phyloP scores from a whole-genome alignment of 2,329 filamentous ascomycete genomes.

The Exophiala calicioides region DNA sequence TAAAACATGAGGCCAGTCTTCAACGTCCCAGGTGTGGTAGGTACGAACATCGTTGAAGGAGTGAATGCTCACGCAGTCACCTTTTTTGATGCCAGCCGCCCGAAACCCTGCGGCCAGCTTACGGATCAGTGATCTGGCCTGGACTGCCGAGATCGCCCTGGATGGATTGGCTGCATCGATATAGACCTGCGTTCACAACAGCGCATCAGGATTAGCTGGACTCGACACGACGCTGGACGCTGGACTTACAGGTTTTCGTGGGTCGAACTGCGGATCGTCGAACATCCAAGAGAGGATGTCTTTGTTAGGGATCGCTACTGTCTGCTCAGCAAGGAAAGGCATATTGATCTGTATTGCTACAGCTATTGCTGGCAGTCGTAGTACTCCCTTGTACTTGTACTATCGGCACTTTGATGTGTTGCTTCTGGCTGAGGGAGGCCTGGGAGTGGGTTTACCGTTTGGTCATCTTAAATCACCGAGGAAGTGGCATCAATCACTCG shows the following conservation, averaged over 20 bases:
- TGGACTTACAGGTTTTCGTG: conserved; percentile 48
- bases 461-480: too few species aligned
- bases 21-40: too few species aligned
- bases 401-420: too few species aligned
- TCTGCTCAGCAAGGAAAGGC: conserved; percentile 22
- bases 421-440: too few species aligned
- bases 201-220: background rate
- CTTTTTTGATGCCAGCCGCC: conserved; percentile 36
- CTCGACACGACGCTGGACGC: background rate
- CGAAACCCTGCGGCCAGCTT: conserved; percentile 54
- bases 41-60: conserved; percentile 51
- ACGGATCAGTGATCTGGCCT: conserved; percentile 40
- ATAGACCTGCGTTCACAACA: conserved; percentile 42
- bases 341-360: conserved; percentile 6
- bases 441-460: too few species aligned
- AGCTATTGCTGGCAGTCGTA: background rate
- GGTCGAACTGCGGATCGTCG: conserved; percentile 51
- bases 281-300: conserved; percentile 60
- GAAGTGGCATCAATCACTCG: too few species aligned
- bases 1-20: too few species aligned
- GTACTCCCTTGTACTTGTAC: too few species aligned
- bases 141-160: conserved; percentile 12
- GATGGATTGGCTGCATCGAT: conserved; percentile 49
- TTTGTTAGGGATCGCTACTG: conserved; percentile 45
- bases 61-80: conserved; percentile 58